Evolutionary conservation across 306 rosid species (phyloP), one percentile per base, ranked within the genome.

Genomic region (Albizia julibrissin): DNA sequence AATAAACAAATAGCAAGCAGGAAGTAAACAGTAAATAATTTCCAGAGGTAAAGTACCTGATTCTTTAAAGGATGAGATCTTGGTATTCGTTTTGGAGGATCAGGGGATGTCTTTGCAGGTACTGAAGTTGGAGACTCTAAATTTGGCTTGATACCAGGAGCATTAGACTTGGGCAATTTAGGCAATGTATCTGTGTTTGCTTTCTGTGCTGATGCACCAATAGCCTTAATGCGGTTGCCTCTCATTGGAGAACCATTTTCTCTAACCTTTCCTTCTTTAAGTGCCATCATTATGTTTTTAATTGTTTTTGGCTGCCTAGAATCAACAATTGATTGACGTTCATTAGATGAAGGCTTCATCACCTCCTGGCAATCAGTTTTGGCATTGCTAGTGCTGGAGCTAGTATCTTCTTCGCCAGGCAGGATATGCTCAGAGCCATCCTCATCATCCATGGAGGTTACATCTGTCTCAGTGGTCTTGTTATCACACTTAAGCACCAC

Each of bases 231-330:
- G n/a, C 89, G 91, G 77, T 69, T 93, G 68, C 90, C 89, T 81
- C 97, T 91, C 93, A 96, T 83, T 9, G 99, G 99, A 65, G 98
- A 96, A 85, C 85, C 81, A 75, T 87, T 87, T 86, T 93, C 98
- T 80, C 99, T 86, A 52, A 44, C 86, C 79, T 88, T 93, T 77
- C 94, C 99, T 78, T 96, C 99, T 82, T 89, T 96, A 52, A 93
- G 64, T 56, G 94, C 93, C 87, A 88, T 85, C 97, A 96, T 96
- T 86, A 96, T 92, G 80, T 90, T 91, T 80, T 87, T 90, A 67
- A 92, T 91, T 83, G 97, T 89, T 87, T 87, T 96, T 62, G 98
- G 96, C 72, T 83, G 94, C 84, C 88, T 89, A 15, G 86, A 76
- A 86, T 95, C 99, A 84, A 75, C 64, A 81, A 81, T 81, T 58